A percentile compares a stretch with the other conserved stretches of the same genome.
Evolutionary conservation across 306 rosid genomes (phyloP).

Genomic region (Pterocarpus macrocarpus): DNA sequence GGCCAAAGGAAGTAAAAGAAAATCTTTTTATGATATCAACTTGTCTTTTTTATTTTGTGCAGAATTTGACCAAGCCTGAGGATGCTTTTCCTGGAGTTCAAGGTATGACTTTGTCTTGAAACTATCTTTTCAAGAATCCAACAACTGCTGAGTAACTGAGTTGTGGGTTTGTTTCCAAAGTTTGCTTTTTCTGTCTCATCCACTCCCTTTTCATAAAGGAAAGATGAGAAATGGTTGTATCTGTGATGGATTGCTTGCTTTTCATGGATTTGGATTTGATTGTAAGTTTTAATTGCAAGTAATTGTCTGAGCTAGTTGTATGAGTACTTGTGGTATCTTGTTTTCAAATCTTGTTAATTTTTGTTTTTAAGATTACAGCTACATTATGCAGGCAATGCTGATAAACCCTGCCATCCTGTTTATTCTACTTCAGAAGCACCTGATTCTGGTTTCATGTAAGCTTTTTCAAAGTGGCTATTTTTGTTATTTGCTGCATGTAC

Average conservation of each 20-base stretch:
- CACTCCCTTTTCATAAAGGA: background rate
- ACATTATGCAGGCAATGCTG: slow-evolving; percentile 61
- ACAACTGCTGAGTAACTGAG: too few relatives aligned
- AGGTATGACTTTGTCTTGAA: slow-evolving; percentile 55
- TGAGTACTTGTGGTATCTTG: background rate
- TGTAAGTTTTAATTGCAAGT: background rate
- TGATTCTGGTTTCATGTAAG: slow-evolving; percentile 61
- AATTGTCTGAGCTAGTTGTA: slow-evolving; percentile 8
- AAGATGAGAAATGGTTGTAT: background rate
- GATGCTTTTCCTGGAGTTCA: slow-evolving; percentile 51
- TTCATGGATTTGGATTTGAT: background rate
- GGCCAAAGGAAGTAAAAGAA: background rate
- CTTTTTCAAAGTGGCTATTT: slow-evolving; percentile 41
- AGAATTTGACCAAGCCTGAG: slow-evolving; percentile 57
- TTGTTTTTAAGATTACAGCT: background rate
- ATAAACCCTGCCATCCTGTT: slow-evolving; percentile 40
- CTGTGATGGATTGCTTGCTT: background rate
- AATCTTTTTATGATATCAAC: background rate
- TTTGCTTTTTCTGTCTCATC: background rate
- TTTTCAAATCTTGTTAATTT: slow-evolving; percentile 4
- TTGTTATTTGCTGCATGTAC: slow-evolving; percentile 32
- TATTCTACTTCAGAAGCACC: slow-evolving; percentile 51
- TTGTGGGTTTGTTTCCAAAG: background rate
- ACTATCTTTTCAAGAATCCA: slow-evolving; percentile 13
- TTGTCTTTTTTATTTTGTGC: slow-evolving; percentile 45